These are phyloP conservation scores for Jatropha curcas DNA, from an alignment of 345 rosid species.

Conservation along the genomic window DNA sequence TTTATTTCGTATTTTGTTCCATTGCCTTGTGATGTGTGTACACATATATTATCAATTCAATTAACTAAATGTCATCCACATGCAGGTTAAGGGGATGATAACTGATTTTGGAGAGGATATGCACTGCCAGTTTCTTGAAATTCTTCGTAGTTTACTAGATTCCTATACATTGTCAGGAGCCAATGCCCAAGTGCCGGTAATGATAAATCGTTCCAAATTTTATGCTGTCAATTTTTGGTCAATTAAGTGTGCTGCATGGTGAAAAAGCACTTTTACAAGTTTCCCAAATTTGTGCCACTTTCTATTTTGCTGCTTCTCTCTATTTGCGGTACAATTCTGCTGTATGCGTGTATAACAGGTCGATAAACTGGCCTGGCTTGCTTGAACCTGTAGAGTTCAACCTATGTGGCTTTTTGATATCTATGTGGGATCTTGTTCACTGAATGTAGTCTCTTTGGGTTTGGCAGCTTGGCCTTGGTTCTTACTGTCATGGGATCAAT, in stretches of 20 bases:
- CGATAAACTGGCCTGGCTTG: neutral
- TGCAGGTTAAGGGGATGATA: slow-evolving; percentile 93
- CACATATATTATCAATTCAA: neutral
- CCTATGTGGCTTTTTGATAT: neutral
- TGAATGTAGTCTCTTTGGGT: neutral
- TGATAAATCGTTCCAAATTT: slow-evolving; percentile 5
- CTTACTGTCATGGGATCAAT: neutral
- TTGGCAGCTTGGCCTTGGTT: neutral
- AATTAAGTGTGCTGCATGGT: neutral
- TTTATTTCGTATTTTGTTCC: neutral
- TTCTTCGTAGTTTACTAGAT: slow-evolving; percentile 93
- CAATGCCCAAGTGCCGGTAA: slow-evolving; percentile 63
- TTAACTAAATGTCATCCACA: slow-evolving; percentile 13
- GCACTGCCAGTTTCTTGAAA: slow-evolving; percentile 99
- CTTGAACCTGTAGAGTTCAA: neutral
- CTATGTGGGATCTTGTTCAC: no score
- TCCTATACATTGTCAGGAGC: slow-evolving; percentile 72
- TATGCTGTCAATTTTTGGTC: slow-evolving; percentile 11
- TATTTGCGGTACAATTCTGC: neutral
- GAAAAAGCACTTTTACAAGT: neutral
- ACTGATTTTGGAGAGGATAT: slow-evolving; percentile 92
- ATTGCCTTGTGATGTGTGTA: neutral
- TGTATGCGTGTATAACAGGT: neutral
- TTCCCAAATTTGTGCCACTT: neutral
- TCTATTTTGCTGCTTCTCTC: neutral